These are phyloP conservation scores for Jacaranda copaia DNA, from an alignment of 257 asterid genomes.

Conservation along the genomic window DNA sequence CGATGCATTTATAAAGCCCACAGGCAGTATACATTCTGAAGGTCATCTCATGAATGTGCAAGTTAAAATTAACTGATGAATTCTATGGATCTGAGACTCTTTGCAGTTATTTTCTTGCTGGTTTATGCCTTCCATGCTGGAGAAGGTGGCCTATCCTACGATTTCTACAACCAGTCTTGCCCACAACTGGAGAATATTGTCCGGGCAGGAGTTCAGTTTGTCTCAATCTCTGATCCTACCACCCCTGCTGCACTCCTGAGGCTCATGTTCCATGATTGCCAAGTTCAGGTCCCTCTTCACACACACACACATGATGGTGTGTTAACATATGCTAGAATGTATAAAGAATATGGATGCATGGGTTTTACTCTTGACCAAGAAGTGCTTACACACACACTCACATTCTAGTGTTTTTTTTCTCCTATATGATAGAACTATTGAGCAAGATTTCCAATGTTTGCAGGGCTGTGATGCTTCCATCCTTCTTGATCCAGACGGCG, in stretches of 20 bases:
- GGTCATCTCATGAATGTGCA: not conserved
- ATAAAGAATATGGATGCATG: too few species aligned
- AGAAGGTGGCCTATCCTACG: slow-evolving; percentile 33
- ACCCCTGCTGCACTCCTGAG: slow-evolving; percentile 57
- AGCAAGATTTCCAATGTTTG: not conserved
- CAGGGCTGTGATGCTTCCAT: slow-evolving; percentile 75
- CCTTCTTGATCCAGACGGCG: slow-evolving; percentile 46
- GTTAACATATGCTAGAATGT: too few species aligned
- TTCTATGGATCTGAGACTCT: slow-evolving; percentile 19
- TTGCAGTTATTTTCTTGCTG: slow-evolving; percentile 2
- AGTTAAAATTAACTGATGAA: too few species aligned
- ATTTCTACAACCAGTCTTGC: slow-evolving; percentile 47
- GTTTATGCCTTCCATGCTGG: slow-evolving; percentile 17
- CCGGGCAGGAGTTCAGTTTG: slow-evolving; percentile 39
- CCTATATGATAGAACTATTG: not conserved
- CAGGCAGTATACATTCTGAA: not conserved
- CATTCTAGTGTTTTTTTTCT: not conserved
- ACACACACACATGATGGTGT: not conserved
- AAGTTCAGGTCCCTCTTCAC: slow-evolving; percentile 57
- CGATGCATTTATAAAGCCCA: slow-evolving; percentile 8
- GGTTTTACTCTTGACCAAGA: too few species aligned
- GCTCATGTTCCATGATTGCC: slow-evolving; percentile 76
- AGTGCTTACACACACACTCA: not conserved
- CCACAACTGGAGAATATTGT: slow-evolving; percentile 54
- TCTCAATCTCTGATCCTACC: slow-evolving; percentile 51